A percentile compares a stretch with the other conserved stretches of the same genome.
Evolutionary conservation across 257 asterid species (phyloP).

Genomic region (Solanum arcanum): DNA sequence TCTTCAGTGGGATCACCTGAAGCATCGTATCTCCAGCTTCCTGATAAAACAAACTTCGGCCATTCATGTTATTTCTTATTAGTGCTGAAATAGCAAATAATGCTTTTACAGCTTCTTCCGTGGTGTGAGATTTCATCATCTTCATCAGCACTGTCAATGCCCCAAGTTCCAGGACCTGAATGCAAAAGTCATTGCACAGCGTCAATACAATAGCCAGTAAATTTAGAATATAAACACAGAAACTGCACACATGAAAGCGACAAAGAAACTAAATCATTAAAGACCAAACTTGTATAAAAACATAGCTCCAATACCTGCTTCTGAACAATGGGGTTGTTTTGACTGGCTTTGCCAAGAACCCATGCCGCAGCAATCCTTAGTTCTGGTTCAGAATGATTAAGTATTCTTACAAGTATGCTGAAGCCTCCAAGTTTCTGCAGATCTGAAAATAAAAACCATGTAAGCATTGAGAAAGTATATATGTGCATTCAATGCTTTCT

Average conservation of each 20-base stretch:
- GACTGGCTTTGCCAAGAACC: conserved; percentile 86
- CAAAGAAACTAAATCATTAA: not conserved
- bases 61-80: conserved; percentile 50
- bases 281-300: not conserved
- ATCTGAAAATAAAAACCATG: conserved; percentile 24
- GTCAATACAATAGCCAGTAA: not conserved
- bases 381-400: conserved; percentile 35
- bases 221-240: not conserved
- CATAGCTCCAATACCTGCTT: conserved; percentile 41
- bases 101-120: conserved; percentile 77
- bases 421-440: conserved; percentile 75
- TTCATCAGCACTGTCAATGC: conserved; percentile 45
- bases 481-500: not conserved
- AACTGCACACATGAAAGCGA: not conserved
- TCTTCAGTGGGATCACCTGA: conserved; percentile 43
- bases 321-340: conserved; percentile 69
- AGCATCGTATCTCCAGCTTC: conserved; percentile 67
- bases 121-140: conserved; percentile 39
- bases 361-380: conserved; percentile 65
- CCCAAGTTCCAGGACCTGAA: conserved; percentile 69
- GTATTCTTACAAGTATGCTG: conserved; percentile 35
- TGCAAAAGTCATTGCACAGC: conserved; percentile 1
- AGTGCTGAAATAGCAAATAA: conserved; percentile 75
- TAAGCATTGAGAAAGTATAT: not conserved
- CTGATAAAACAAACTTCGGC: conserved; percentile 50